Evolutionary conservation across 768 basidiomycete species (phyloP).

Genomic region (Kwoniella sp.): DNA sequence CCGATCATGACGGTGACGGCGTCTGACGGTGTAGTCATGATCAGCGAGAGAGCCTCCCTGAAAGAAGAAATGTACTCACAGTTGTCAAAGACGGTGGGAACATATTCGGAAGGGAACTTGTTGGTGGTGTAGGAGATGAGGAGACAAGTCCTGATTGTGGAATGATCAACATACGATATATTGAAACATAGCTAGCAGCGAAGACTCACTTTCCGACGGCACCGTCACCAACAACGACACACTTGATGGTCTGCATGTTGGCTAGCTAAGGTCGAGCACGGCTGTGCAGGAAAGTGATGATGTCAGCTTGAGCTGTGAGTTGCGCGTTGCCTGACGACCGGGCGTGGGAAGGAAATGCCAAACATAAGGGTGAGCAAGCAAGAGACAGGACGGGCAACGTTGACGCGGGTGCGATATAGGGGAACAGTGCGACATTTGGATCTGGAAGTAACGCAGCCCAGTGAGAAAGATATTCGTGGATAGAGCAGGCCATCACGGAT

Average conservation of each 20-base stretch:
- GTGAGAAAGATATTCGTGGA: no score
- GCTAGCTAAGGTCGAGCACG: not conserved
- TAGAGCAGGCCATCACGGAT: no score
- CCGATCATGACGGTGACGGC: conserved; percentile 99
- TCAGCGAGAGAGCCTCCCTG: not conserved
- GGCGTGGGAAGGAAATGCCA: no score
- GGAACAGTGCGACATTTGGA: no score
- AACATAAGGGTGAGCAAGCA: no score
- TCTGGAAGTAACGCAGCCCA: no score
- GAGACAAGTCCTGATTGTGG: conserved; percentile 44
- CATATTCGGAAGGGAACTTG: conserved; percentile 70
- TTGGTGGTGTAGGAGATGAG: conserved; percentile 51
- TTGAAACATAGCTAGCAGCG: not conserved
- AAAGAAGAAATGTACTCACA: conserved; percentile 57
- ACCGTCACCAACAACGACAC: conserved; percentile 53
- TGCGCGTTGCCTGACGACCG: no score
- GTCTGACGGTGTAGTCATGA: conserved; percentile 18
- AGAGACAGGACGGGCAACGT: no score
- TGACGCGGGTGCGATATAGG: no score
- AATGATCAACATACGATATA: not conserved
- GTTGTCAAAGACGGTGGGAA: conserved; percentile 71
- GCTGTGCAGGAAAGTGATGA: no score
- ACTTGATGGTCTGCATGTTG: conserved; percentile 51
- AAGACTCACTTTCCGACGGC: conserved; percentile 53
- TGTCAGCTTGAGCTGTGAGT: no score